Percentiles rank a stretch among this genome's conserved stretches.
Evolutionary conservation across 345 rosid genomes (phyloP).

Genomic region (Pugionium dolabratum): DNA sequence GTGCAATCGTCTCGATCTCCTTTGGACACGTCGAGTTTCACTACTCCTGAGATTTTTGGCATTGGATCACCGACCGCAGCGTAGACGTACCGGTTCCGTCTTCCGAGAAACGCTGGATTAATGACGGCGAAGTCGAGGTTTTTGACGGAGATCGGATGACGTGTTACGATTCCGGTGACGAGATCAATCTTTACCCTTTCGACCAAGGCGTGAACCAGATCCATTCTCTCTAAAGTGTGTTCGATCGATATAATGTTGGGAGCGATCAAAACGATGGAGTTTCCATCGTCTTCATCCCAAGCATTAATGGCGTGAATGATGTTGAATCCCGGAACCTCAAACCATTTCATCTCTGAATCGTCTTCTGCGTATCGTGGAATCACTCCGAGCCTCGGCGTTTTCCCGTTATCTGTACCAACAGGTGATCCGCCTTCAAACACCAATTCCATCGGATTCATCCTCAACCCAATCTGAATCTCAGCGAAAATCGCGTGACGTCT

Average conservation of each 20-base stretch:
- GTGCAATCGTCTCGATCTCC: slow-evolving; percentile 34
- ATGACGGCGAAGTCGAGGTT: slow-evolving; percentile 42
- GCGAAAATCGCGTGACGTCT: slow-evolving; percentile 34
- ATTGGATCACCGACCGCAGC: slow-evolving; percentile 43
- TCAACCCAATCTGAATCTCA: slow-evolving; percentile 35
- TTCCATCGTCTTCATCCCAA: slow-evolving; percentile 45
- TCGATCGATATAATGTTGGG: slow-evolving; percentile 42
- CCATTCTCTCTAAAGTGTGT: slow-evolving; percentile 43
- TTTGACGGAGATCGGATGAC: slow-evolving; percentile 40
- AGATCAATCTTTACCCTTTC: slow-evolving; percentile 42
- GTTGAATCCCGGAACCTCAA: slow-evolving; percentile 43
- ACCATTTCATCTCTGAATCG: slow-evolving; percentile 45
- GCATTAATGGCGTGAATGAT: slow-evolving; percentile 44
- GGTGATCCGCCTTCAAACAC: slow-evolving; percentile 40
- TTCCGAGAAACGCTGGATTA: slow-evolving; percentile 36
- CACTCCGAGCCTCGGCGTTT: slow-evolving; percentile 41
- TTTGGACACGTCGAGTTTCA: slow-evolving; percentile 32
- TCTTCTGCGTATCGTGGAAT: slow-evolving; percentile 39
- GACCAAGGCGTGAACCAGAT: slow-evolving; percentile 36
- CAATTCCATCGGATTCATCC: slow-evolving; percentile 35
- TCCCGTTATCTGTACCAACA: slow-evolving; percentile 35
- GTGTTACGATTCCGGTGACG: slow-evolving; percentile 38
- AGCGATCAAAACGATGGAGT: slow-evolving; percentile 34
- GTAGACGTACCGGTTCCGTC: slow-evolving; percentile 27
- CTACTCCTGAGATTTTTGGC: slow-evolving; percentile 42